Conservation (phyloP, 1,284 basidiomycete species). For the Trichosporon ovoides region DNA sequence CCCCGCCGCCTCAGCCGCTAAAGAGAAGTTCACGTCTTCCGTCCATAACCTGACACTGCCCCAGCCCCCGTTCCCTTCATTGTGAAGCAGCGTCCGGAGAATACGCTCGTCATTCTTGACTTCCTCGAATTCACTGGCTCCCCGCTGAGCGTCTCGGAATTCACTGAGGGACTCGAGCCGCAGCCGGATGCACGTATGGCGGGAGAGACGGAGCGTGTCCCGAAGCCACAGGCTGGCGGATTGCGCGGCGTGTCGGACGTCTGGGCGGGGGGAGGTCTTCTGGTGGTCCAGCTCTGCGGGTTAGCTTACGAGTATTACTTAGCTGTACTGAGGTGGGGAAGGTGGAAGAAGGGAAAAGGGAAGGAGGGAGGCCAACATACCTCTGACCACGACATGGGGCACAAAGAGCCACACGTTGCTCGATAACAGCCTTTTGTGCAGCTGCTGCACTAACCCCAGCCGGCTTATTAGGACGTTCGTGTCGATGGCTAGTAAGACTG, state of each 20-base stretch:
- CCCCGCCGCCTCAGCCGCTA: conserved; percentile 8
- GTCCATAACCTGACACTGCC: conserved; percentile 14
- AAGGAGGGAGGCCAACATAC: no score
- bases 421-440: conserved; percentile 1
- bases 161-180: not conserved
- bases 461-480: conserved; percentile 12
- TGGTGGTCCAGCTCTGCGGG: conserved; percentile 4
- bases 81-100: not conserved
- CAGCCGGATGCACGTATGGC: not conserved
- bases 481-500: conserved; percentile 10
- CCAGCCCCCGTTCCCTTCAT: no score
- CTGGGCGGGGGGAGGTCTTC: not conserved
- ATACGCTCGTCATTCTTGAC: not conserved
- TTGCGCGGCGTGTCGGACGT: not conserved
- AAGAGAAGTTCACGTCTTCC: conserved; percentile 7
- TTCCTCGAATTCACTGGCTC: not conserved
- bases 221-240: not conserved
- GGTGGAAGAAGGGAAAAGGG: no score
- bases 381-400: conserved; percentile 1
- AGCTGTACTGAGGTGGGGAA: no score
- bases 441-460: conserved; percentile 1
- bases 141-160: not conserved
- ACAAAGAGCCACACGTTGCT: conserved; percentile 8
- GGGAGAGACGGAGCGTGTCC: not conserved
- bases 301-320: no score